phyloP scores from a whole-genome alignment of 2,329 filamentous ascomycete species.

The Phoma sp. region DNA sequence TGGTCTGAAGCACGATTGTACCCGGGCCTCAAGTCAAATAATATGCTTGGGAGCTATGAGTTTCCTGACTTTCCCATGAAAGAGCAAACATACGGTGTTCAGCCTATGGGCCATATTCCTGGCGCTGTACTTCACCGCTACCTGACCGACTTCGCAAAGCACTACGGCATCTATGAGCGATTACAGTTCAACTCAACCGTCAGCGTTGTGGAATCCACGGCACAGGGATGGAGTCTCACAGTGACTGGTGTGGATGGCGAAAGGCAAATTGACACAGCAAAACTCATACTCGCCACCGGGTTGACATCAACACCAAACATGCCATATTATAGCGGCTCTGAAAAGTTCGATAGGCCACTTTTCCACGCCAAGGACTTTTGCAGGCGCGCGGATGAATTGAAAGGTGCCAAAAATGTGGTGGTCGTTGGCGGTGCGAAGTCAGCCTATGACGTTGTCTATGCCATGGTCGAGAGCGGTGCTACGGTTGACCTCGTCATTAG shows the following conservation, averaged over 20 bases:
- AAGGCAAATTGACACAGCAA: slow-evolving; percentile 40
- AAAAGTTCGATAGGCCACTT: slow-evolving; percentile 58
- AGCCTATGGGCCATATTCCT: slow-evolving; percentile 9
- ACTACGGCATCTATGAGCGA: slow-evolving; percentile 3
- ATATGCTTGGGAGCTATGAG: slow-evolving; percentile 11
- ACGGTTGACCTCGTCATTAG: slow-evolving; percentile 67
- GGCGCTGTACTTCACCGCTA: slow-evolving; percentile 6
- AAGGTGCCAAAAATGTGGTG: slow-evolving; percentile 48
- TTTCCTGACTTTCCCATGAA: slow-evolving; percentile 12
- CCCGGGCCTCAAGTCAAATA: slow-evolving; percentile 8
- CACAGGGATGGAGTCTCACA: slow-evolving; percentile 1
- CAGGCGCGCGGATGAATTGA: slow-evolving; percentile 47
- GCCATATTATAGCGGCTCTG: slow-evolving; percentile 55
- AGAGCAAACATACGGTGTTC: slow-evolving; percentile 10
- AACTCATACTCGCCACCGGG: slow-evolving; percentile 69
- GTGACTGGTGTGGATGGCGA: neutral
- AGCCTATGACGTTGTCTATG: slow-evolving; percentile 69
- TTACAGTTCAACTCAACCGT: slow-evolving; percentile 1
- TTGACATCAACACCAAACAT: slow-evolving; percentile 65
- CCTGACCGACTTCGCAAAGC: slow-evolving; percentile 9
- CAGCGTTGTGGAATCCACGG: slow-evolving; percentile 2
- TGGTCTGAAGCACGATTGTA: slow-evolving; percentile 6
- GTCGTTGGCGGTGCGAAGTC: slow-evolving; percentile 70
- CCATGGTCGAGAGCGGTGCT: slow-evolving; percentile 62
- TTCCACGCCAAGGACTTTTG: slow-evolving; percentile 66